A percentile compares a stretch with the other conserved stretches of the same genome.
Conservation (phyloP, 2,329 filamentous ascomycete species). For the Aureobasidium sp. region DNA sequence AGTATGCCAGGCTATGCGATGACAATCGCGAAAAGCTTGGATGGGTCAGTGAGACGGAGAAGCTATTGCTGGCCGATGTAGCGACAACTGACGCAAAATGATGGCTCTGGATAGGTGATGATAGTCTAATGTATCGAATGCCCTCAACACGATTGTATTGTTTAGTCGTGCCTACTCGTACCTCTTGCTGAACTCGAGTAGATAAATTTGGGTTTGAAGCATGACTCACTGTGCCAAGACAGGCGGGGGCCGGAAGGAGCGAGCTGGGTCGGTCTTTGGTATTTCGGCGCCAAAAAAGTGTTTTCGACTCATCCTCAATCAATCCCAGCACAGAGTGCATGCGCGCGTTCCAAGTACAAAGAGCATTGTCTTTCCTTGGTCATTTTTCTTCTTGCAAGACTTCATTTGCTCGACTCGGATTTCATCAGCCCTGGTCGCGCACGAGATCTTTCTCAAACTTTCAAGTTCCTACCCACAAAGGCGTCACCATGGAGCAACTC, state of each 20-base stretch:
- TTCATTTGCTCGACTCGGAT: not conserved
- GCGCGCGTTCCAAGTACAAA: conserved; percentile 6
- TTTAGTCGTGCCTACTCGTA: not conserved
- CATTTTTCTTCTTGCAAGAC: not conserved
- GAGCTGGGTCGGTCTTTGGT: not conserved
- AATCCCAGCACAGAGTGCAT: not conserved
- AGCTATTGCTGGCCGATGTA: not conserved
- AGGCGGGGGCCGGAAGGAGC: not conserved
- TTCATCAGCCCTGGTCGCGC: not conserved
- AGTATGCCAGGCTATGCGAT: conserved; percentile 38
- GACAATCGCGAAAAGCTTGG: conserved; percentile 36
- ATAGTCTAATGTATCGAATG: not conserved
- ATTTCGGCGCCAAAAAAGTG: conserved; percentile 9
- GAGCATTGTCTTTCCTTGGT: conserved; percentile 12
- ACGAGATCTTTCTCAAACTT: not conserved
- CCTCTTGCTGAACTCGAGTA: no score
- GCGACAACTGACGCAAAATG: not conserved
- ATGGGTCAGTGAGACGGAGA: conserved; percentile 28
- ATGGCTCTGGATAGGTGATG: not conserved
- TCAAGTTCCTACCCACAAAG: not conserved
- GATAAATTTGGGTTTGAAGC: not conserved
- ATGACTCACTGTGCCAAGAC: conserved; percentile 9
- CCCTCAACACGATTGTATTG: no score
- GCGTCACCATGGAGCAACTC: conserved; percentile 28
- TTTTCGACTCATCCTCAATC: conserved; percentile 7